Conservation (phyloP, 1,284 basidiomycete genomes). For the Ustilago curta region DNA sequence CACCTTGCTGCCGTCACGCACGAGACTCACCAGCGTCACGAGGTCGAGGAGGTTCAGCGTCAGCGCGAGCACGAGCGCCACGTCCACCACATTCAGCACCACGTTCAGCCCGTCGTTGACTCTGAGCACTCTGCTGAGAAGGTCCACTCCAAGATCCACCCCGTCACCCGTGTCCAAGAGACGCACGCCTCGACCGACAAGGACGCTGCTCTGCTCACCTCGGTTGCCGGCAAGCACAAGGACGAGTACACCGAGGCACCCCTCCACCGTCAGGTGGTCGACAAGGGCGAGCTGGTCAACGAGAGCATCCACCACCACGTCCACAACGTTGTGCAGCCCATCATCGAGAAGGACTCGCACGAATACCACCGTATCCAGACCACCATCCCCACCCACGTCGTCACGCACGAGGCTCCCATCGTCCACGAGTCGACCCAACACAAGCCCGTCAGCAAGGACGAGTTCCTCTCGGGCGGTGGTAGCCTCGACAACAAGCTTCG, state of each 20-base stretch:
- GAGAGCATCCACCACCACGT: conserved; percentile 68
- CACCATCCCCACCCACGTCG: conserved; percentile 61
- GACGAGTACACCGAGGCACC: conserved; percentile 59
- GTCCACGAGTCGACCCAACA: conserved; percentile 65
- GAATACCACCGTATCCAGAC: conserved; percentile 68
- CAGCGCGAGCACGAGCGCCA: conserved; percentile 68
- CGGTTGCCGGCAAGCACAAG: conserved; percentile 60
- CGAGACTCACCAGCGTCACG: conserved; percentile 66
- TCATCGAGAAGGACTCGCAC: conserved; percentile 68
- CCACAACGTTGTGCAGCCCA: conserved; percentile 69
- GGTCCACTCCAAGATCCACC: conserved; percentile 59
- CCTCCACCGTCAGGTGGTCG: conserved; percentile 62
- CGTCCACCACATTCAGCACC: conserved; percentile 69
- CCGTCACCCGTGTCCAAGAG: conserved; percentile 63
- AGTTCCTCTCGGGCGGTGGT: conserved; percentile 64
- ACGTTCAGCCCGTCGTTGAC: conserved; percentile 68
- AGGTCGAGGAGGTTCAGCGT: conserved; percentile 68
- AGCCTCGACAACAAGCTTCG: conserved; percentile 49
- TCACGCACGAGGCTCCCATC: conserved; percentile 68
- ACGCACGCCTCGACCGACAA: conserved; percentile 68
- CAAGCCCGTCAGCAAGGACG: conserved; percentile 63
- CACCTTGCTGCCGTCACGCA: conserved; percentile 67
- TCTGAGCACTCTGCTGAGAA: conserved; percentile 65
- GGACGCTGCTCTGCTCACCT: conserved; percentile 65
- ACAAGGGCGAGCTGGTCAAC: conserved; percentile 67